Percentiles rank a stretch among this genome's conserved stretches.
phyloP scores from a whole-genome alignment of 257 asterid genomes.

The Pogostemon cablin region DNA sequence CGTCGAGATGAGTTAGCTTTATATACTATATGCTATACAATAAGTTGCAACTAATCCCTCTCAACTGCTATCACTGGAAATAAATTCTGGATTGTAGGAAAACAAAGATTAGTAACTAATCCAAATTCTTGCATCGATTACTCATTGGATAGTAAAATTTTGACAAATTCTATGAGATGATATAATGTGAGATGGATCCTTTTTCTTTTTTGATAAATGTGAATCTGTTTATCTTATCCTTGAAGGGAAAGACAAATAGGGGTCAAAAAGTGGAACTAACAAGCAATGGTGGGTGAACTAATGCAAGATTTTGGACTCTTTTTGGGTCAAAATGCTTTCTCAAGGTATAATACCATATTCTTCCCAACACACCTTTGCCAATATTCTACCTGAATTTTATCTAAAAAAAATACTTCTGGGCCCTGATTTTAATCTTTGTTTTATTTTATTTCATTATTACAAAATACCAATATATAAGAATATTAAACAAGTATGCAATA shows the following conservation, averaged over 20 bases:
- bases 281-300: neutral
- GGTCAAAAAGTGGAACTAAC: conserved; percentile 17
- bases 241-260: conserved; percentile 10
- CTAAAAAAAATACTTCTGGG: neutral
- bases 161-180: too few relatives aligned
- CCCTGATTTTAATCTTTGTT: neutral
- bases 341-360: conserved; percentile 30
- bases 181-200: neutral
- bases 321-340: conserved; percentile 14
- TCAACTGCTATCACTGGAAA: too few relatives aligned
- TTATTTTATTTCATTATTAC: too few relatives aligned
- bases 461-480: too few relatives aligned
- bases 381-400: neutral
- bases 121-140: too few relatives aligned
- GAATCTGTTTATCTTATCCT: neutral
- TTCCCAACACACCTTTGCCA: neutral
- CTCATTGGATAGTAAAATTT: too few relatives aligned
- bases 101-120: too few relatives aligned
- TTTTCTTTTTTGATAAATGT: neutral
- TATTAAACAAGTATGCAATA: too few relatives aligned
- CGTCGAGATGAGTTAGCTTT: conserved; percentile 47
- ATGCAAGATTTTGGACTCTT: neutral
- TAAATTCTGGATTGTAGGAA: too few relatives aligned
- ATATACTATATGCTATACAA: neutral
- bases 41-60: neutral